Conservation (phyloP, 2,329 filamentous ascomycete species). For the Zasmidium citrigriseum region DNA sequence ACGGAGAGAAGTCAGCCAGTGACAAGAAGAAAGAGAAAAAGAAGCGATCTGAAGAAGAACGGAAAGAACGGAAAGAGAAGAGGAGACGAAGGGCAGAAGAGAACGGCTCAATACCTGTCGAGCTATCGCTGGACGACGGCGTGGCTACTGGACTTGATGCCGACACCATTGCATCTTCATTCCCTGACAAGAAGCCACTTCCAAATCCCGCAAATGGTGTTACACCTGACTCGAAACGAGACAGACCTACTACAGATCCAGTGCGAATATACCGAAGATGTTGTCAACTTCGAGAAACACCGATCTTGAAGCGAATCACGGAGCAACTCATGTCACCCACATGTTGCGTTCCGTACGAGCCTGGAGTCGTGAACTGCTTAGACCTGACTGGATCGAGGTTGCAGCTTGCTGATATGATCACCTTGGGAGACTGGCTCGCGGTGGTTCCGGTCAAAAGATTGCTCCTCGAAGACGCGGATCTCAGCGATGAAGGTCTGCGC, state of each 20-base stretch:
- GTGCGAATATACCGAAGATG: conserved; percentile 90
- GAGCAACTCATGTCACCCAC: conserved; percentile 76
- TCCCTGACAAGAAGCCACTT: conserved; percentile 29
- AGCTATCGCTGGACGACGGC: conserved; percentile 70
- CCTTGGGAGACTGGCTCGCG: conserved; percentile 89
- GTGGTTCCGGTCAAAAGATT: conserved; percentile 88
- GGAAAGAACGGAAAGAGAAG: conserved; percentile 88
- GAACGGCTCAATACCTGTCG: conserved; percentile 82
- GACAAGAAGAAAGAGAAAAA: conserved; percentile 90
- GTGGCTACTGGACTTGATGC: conserved; percentile 41
- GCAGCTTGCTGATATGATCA: conserved; percentile 79
- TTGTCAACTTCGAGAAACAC: conserved; percentile 89
- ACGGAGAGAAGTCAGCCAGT: conserved; percentile 29
- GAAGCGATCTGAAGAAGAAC: conserved; percentile 88
- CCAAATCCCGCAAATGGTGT: conserved; percentile 34
- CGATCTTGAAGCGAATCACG: conserved; percentile 86
- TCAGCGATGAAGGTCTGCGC: conserved; percentile 83
- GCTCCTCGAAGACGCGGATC: conserved; percentile 80
- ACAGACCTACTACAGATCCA: conserved; percentile 82
- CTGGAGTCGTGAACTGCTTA: conserved; percentile 77
- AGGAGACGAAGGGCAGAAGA: conserved; percentile 82
- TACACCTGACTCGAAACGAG: conserved; percentile 53
- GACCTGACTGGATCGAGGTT: conserved; percentile 84
- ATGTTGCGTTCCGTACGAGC: conserved; percentile 63
- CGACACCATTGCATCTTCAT: conserved; percentile 12